Percentiles rank a stretch among this genome's conserved stretches.
These are phyloP conservation scores for Tylopilus sp. DNA, from an alignment of 768 basidiomycete species.

Conservation along the genomic window DNA sequence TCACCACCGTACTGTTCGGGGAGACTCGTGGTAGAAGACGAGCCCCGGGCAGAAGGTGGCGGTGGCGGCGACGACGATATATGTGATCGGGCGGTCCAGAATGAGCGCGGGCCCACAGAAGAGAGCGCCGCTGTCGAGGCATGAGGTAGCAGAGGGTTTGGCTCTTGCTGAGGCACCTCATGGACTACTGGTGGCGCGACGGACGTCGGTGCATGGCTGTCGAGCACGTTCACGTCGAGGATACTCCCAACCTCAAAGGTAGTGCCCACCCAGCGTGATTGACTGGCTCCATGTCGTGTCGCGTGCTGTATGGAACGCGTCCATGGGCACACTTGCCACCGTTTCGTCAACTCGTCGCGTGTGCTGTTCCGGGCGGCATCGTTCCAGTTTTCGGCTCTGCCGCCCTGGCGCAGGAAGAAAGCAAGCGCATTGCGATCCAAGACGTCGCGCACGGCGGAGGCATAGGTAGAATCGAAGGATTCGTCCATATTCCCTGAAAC, in stretches of 20 bases:
- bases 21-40: constrained; percentile 14
- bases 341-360: constrained; percentile 52
- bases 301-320: constrained; percentile 40
- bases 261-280: constrained; percentile 59
- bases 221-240: constrained; percentile 62
- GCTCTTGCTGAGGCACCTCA: constrained; percentile 1
- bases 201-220: constrained; percentile 17
- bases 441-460: constrained; percentile 30
- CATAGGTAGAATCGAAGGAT: constrained; percentile 31
- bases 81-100: constrained; percentile 20
- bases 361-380: constrained; percentile 48
- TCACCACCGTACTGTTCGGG: constrained; percentile 13
- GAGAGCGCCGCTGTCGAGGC: constrained; percentile 22
- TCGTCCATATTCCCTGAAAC: constrained; percentile 30
- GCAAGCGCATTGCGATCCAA: constrained; percentile 60
- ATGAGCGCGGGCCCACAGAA: constrained; percentile 21
- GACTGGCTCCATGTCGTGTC: neutral
- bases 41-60: constrained; percentile 1
- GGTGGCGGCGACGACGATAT: constrained; percentile 14
- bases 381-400: constrained; percentile 64
- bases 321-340: constrained; percentile 72
- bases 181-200: neutral
- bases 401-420: constrained; percentile 64
- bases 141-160: constrained; percentile 1
- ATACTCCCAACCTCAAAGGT: constrained; percentile 80